phyloP scores from a whole-genome alignment of 2,329 filamentous ascomycete genomes.

The Blastomyces silverae region DNA sequence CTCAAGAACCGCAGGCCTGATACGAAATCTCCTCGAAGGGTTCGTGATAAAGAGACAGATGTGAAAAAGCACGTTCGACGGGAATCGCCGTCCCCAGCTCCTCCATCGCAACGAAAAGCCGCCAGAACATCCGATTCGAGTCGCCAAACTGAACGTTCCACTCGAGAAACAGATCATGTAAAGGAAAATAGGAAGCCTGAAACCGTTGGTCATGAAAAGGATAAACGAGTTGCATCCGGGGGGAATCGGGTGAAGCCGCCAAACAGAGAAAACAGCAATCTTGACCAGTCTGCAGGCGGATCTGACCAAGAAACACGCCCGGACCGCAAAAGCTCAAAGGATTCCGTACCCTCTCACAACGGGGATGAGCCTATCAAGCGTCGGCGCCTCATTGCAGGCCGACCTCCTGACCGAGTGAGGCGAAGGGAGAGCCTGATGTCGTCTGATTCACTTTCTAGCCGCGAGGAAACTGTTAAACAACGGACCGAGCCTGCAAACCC shows the following conservation, averaged over 20 bases:
- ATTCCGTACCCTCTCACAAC: constrained; percentile 26
- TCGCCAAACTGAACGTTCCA: constrained; percentile 24
- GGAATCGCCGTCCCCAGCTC: constrained; percentile 38
- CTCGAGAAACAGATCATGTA: constrained; percentile 24
- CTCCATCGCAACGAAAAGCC: constrained; percentile 29
- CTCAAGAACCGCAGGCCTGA: constrained; percentile 32
- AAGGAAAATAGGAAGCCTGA: constrained; percentile 17
- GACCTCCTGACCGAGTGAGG: constrained; percentile 33
- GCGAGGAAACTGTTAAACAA: constrained; percentile 33
- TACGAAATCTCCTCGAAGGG: constrained; percentile 33
- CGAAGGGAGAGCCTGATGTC: constrained; percentile 35
- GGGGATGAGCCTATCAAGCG: constrained; percentile 36
- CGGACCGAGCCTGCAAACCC: constrained; percentile 29
- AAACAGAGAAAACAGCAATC: constrained; percentile 25
- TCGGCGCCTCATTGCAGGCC: constrained; percentile 38
- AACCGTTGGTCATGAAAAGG: constrained; percentile 23
- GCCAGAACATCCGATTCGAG: constrained; percentile 29
- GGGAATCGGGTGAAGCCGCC: constrained; percentile 22
- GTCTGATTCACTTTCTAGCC: constrained; percentile 37
- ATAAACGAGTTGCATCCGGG: constrained; percentile 22
- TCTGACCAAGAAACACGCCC: constrained; percentile 30
- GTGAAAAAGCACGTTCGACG: constrained; percentile 30
- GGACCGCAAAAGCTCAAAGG: constrained; percentile 29
- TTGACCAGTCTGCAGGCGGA: constrained; percentile 23
- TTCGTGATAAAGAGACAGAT: constrained; percentile 37